Conservation (phyloP, 2,329 filamentous ascomycete genomes). For the Botryotinia narcissicola region DNA sequence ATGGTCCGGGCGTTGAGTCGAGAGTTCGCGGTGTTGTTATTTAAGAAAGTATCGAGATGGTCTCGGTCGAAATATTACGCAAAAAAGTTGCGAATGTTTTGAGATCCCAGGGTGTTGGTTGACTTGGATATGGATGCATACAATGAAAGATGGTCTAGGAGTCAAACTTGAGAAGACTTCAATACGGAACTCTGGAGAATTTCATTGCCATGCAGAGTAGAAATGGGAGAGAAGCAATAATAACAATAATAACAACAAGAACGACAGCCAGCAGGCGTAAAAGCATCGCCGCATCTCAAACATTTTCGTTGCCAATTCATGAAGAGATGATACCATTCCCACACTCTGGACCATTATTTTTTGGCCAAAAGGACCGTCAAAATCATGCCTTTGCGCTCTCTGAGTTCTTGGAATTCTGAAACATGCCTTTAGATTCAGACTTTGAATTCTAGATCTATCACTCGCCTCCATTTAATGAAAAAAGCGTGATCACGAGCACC, state of each 20-base stretch:
- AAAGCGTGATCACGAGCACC: not conserved
- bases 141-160: not conserved
- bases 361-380: not conserved
- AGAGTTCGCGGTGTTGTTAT: not conserved
- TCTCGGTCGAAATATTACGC: not conserved
- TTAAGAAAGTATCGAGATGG: not conserved
- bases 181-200: fast-evolving
- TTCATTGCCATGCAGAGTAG: not conserved
- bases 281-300: not conserved
- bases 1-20: not conserved
- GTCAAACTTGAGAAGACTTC: not conserved
- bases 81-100: not conserved
- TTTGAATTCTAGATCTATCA: not conserved
- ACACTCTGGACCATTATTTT: not conserved
- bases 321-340: not conserved
- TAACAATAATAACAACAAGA: not conserved
- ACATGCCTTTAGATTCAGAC: not conserved
- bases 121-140: not conserved
- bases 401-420: not conserved
- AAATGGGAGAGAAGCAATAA: not conserved
- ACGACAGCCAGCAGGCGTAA: not conserved
- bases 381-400: not conserved
- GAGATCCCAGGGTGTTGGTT: not conserved
- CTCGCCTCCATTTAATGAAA: not conserved
- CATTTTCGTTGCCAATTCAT: not conserved